Percentiles rank a stretch among this genome's conserved stretches.
These are phyloP conservation scores for Conticribra weissflogii DNA, from an alignment of 108 stramenopile genomes.

Conservation along the genomic window DNA sequence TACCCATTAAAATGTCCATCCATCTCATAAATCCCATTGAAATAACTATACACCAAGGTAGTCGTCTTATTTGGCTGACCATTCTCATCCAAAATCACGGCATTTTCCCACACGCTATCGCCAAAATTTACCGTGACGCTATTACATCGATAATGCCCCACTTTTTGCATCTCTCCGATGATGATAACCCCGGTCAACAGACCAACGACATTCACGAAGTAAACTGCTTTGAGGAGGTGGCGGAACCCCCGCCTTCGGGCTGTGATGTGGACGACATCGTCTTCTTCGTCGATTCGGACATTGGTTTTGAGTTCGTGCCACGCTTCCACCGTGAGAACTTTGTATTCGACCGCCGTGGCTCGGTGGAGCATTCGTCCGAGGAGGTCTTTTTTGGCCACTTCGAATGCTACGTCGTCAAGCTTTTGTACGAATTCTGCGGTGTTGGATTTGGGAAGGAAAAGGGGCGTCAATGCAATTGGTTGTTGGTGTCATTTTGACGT, in stretches of 20 bases:
- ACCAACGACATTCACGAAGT: slow-evolving; percentile 13
- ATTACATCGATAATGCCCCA: slow-evolving; percentile 10
- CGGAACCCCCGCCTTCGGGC: neutral
- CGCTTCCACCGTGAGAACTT: slow-evolving; percentile 4
- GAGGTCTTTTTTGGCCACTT: slow-evolving; percentile 11
- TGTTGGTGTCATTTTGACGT: neutral
- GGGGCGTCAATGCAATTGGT: neutral
- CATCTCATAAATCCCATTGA: slow-evolving; percentile 10
- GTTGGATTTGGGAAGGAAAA: neutral
- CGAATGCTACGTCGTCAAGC: slow-evolving; percentile 25
- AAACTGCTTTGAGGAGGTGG: slow-evolving; percentile 15
- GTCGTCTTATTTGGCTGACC: neutral
- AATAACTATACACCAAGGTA: slow-evolving; percentile 14
- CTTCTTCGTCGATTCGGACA: neutral
- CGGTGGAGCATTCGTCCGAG: slow-evolving; percentile 10
- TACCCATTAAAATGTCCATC: neutral
- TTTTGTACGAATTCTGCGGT: slow-evolving; percentile 12
- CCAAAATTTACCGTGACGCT: slow-evolving; percentile 5
- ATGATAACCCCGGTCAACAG: slow-evolving; percentile 4
- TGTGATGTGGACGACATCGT: neutral
- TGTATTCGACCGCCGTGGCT: slow-evolving; percentile 9
- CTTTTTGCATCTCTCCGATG: slow-evolving; percentile 1
- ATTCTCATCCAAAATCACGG: neutral
- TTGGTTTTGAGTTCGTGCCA: neutral
- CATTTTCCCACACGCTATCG: slow-evolving; percentile 9